A percentile compares a stretch with the other conserved stretches of the same genome.
Evolutionary conservation across 163 green algal genomes (phyloP).

Genomic region (Chlamydomonas reinhardtii): DNA sequence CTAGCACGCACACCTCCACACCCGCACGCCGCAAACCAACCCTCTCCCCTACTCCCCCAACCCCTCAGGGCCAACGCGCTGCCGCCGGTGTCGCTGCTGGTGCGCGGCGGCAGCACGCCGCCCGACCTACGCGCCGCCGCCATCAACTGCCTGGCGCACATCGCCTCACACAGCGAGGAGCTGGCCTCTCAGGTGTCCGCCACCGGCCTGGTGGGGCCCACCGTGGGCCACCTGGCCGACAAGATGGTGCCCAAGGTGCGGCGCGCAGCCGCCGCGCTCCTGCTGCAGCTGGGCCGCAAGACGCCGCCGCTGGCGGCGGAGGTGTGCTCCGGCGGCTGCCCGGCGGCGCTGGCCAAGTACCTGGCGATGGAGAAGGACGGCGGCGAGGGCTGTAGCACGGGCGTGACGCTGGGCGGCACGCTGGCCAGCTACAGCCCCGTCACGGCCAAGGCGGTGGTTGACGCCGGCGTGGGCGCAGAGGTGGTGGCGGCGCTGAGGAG

Average conservation of each 20-base stretch:
- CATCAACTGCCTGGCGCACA: conserved; percentile 54
- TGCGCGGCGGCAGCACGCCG: conserved; percentile 47
- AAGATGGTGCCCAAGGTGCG: conserved; percentile 51
- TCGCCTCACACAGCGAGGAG: conserved; percentile 56
- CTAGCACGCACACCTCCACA: too few relatives aligned
- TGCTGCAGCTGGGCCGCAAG: conserved; percentile 65
- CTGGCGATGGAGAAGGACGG: conserved; percentile 54
- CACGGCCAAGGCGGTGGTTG: conserved; percentile 59
- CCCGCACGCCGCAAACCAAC: too few relatives aligned
- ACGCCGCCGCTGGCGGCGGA: conserved; percentile 51
- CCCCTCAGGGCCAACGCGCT: conserved; percentile 27
- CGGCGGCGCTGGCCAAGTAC: conserved; percentile 50
- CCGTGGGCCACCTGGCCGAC: conserved; percentile 41
- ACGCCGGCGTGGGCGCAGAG: conserved; percentile 40
- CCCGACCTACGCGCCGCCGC: conserved; percentile 56
- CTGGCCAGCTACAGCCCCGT: conserved; percentile 55
- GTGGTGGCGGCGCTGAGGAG: conserved; percentile 41
- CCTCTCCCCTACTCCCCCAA: background rate
- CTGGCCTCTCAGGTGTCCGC: conserved; percentile 51
- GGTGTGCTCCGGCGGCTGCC: conserved; percentile 43
- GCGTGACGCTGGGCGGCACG: conserved; percentile 47
- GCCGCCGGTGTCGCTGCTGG: conserved; percentile 40
- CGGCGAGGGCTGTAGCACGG: conserved; percentile 41
- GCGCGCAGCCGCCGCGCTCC: conserved; percentile 53
- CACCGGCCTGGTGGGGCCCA: conserved; percentile 19